phyloP scores from a whole-genome alignment of 257 asterid genomes.

The Scutellaria galericulata region DNA sequence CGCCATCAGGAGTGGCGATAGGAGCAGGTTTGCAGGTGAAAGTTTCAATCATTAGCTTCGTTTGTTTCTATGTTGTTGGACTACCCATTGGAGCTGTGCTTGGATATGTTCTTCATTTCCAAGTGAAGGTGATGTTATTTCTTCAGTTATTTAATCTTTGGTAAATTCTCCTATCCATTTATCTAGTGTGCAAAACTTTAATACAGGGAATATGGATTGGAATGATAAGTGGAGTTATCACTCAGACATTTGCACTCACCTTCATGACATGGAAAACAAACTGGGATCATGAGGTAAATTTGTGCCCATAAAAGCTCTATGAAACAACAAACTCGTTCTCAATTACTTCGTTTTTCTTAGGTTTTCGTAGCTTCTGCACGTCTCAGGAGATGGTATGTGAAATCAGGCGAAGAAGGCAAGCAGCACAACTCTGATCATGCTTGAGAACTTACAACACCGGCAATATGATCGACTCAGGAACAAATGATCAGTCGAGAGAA shows the following conservation, averaged over 20 bases:
- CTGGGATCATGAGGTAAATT: slow-evolving; percentile 55
- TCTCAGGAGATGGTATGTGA: slow-evolving; percentile 39
- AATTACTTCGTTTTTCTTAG: not conserved
- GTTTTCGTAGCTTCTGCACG: slow-evolving; percentile 41
- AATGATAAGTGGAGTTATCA: slow-evolving; percentile 54
- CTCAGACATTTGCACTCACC: slow-evolving; percentile 54
- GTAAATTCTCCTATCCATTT: not conserved
- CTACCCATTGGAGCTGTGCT: slow-evolving; percentile 58
- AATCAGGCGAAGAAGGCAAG: slow-evolving; percentile 32
- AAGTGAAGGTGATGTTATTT: slow-evolving; percentile 30
- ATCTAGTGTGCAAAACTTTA: too few relatives aligned
- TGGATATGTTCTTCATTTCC: slow-evolving; percentile 39
- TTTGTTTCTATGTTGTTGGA: slow-evolving; percentile 58
- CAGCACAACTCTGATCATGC: slow-evolving; percentile 18
- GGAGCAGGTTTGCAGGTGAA: slow-evolving; percentile 37
- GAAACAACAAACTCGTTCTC: not conserved
- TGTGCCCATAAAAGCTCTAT: not conserved
- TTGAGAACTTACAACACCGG: not conserved
- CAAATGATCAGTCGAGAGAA: not conserved
- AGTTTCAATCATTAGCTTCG: slow-evolving; percentile 55
- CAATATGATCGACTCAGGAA: not conserved
- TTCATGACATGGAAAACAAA: slow-evolving; percentile 63
- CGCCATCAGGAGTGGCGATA: slow-evolving; percentile 29
- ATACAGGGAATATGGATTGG: slow-evolving; percentile 67
- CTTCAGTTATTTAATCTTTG: not conserved